Evolutionary conservation across 345 rosid species (phyloP).

Genomic region (Lepidium aucheri): DNA sequence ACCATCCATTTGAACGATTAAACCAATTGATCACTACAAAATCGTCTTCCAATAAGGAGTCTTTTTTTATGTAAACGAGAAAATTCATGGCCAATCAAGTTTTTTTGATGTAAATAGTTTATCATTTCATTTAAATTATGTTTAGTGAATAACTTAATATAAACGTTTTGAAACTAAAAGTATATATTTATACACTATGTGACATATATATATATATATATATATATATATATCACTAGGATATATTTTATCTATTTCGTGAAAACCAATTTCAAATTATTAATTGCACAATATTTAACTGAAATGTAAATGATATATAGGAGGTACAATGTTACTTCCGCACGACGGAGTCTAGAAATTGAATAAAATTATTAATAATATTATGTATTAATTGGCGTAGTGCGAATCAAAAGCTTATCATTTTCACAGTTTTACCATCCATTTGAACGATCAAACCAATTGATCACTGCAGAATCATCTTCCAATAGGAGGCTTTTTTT

Average conservation of each 20-base stretch:
- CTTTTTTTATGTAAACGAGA: neutral
- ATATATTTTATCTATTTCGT: slow-evolving; percentile 9
- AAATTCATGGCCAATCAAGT: neutral
- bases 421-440: neutral
- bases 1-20: neutral
- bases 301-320: neutral
- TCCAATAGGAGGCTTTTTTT: neutral
- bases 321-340: neutral
- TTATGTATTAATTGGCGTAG: neutral
- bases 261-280: neutral
- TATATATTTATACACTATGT: too few relatives aligned
- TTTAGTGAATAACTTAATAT: neutral
- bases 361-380: neutral
- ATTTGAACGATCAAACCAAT: slow-evolving; percentile 9
- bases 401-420: slow-evolving; percentile 8
- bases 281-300: neutral
- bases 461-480: neutral
- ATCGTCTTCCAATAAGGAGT: neutral
- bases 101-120: neutral
- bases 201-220: too few relatives aligned
- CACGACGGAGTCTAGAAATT: neutral
- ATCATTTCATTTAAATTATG: neutral
- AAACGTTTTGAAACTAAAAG: neutral
- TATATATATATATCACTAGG: slow-evolving; percentile 9
- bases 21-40: slow-evolving; percentile 3